These are phyloP conservation scores for Delphinella strobiligena DNA, from an alignment of 2,329 filamentous ascomycete genomes.

Conservation along the genomic window DNA sequence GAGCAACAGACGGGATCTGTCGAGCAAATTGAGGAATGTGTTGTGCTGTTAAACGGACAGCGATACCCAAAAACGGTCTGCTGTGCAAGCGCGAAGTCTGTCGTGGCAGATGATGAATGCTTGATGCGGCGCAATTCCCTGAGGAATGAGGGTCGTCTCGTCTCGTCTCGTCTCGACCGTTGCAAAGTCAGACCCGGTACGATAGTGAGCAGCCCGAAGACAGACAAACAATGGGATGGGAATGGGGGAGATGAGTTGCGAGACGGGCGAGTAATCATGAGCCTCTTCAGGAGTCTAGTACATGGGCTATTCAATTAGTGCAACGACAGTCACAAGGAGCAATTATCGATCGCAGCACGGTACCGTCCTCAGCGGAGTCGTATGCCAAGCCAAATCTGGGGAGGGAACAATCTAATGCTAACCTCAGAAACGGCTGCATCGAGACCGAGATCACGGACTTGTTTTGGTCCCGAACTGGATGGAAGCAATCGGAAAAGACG, in stretches of 20 bases:
- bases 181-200: neutral
- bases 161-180: too few species aligned
- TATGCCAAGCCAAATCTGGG: neutral
- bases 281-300: neutral
- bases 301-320: neutral
- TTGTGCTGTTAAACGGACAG: too few species aligned
- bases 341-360: too few species aligned
- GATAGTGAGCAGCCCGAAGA: neutral
- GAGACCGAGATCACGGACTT: too few species aligned
- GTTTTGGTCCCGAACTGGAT: too few species aligned
- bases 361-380: too few species aligned
- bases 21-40: too few species aligned
- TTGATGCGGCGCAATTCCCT: conserved; percentile 4
- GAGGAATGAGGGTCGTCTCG: conserved; percentile 6
- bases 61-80: neutral
- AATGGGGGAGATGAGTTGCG: neutral
- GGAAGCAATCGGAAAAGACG: too few species aligned
- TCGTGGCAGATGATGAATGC: neutral
- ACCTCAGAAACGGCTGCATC: too few species aligned
- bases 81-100: neutral
- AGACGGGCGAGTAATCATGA: neutral
- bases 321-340: neutral
- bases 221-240: too few species aligned
- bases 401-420: too few species aligned
- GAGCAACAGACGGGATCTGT: too few species aligned